Evolutionary conservation across 371 early-diverging fungal genomes (phyloP).

Genomic region (Vairimorpha necatrix): DNA sequence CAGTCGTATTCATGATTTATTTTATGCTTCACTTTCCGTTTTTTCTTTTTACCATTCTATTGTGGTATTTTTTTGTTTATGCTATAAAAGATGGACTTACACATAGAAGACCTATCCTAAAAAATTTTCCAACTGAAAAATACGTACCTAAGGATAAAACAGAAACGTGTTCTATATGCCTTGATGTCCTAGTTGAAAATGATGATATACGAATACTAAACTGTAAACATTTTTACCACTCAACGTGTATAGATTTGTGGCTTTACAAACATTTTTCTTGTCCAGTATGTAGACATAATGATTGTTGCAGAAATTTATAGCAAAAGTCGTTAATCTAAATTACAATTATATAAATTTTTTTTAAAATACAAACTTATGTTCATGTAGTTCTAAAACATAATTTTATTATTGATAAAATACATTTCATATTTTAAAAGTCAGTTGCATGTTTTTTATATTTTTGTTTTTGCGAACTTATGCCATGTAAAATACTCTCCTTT

Average conservation of each 20-base stretch:
- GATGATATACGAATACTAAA: background rate
- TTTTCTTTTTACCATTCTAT: background rate
- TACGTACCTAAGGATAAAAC: background rate
- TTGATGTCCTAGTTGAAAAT: background rate
- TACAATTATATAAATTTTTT: no score
- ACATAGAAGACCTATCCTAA: background rate
- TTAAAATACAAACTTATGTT: no score
- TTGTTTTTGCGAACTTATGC: no score
- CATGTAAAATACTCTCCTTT: no score
- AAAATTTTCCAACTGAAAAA: background rate
- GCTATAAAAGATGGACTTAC: background rate
- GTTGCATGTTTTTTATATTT: no score
- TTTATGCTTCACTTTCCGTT: background rate
- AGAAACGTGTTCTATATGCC: constrained; percentile 1
- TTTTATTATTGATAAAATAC: no score
- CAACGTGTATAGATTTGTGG: background rate
- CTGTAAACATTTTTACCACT: background rate
- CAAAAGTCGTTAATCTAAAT: no score
- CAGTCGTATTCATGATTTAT: background rate
- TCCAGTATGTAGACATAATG: constrained; percentile 16
- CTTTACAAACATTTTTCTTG: background rate
- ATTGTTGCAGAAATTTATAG: no score
- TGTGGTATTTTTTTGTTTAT: background rate
- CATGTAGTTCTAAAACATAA: no score
- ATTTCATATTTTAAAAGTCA: no score